Percentiles rank a stretch among this genome's conserved stretches.
phyloP scores from a whole-genome alignment of 345 rosid species.

The Citrus australasica region DNA sequence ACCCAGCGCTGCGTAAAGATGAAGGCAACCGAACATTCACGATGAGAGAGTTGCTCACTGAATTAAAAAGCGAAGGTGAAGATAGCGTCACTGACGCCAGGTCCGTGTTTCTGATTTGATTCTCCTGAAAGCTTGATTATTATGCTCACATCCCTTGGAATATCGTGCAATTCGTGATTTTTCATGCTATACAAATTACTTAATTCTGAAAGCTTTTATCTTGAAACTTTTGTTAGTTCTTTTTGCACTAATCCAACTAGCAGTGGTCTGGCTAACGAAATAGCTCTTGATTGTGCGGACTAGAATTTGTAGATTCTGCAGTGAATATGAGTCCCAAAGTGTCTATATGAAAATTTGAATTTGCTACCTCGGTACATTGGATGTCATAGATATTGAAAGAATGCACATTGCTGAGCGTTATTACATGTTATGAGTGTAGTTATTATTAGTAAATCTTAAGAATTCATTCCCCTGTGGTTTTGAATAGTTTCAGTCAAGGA shows the following conservation, averaged over 20 bases:
- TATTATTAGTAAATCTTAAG: not conserved
- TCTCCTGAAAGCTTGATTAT: not conserved
- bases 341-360: not conserved
- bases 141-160: not conserved
- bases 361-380: not conserved
- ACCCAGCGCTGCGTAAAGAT: slow-evolving; percentile 38
- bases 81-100: slow-evolving; percentile 43
- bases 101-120: slow-evolving; percentile 25
- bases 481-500: slow-evolving; percentile 50
- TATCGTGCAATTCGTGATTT: not conserved
- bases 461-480: not conserved
- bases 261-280: not conserved
- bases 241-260: not conserved
- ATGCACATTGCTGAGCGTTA: not conserved
- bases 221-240: not conserved
- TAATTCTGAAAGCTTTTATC: not conserved
- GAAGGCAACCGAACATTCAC: slow-evolving; percentile 78
- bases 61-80: slow-evolving; percentile 68
- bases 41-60: slow-evolving; percentile 79
- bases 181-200: not conserved
- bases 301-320: not conserved
- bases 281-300: not conserved
- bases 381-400: not conserved
- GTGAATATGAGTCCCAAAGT: not conserved
- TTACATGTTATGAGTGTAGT: not conserved